phyloP scores from a whole-genome alignment of 768 basidiomycete species.

The Holtermanniella nyarrowii region DNA sequence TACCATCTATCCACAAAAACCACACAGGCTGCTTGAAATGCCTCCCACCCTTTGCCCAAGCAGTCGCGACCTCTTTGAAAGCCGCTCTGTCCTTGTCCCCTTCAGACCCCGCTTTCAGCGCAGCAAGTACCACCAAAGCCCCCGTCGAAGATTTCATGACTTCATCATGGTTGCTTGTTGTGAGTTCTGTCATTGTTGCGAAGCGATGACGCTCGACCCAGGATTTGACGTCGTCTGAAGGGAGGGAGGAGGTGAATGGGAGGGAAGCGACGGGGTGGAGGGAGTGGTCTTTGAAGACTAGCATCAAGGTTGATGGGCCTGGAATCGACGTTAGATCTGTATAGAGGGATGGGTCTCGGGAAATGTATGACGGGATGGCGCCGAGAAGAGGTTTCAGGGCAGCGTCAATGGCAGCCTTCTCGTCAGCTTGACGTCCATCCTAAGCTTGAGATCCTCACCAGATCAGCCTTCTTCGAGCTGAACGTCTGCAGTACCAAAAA shows the following conservation, averaged over 20 bases:
- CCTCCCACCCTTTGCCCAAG: constrained; percentile 51
- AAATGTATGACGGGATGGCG: constrained; percentile 47
- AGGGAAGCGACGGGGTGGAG: constrained; percentile 47
- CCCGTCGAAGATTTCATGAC: constrained; percentile 71
- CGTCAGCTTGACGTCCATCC: constrained; percentile 15
- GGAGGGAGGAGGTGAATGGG: constrained; percentile 25
- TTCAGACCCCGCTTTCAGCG: constrained; percentile 31
- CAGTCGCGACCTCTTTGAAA: constrained; percentile 49
- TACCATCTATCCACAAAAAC: constrained; percentile 82
- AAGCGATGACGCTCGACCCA: constrained; percentile 66
- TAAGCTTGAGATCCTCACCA: constrained; percentile 37
- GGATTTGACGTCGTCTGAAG: constrained; percentile 41
- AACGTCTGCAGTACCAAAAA: constrained; percentile 53
- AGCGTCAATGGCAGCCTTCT: constrained; percentile 50
- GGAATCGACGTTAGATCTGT: constrained; percentile 29
- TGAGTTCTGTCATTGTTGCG: constrained; percentile 63
- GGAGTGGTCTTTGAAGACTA: constrained; percentile 56
- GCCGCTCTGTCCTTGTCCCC: constrained; percentile 46
- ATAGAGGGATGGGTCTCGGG: constrained; percentile 42
- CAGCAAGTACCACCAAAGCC: constrained; percentile 67
- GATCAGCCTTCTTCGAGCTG: constrained; percentile 31
- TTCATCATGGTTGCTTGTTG: constrained; percentile 64
- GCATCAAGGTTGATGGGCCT: constrained; percentile 42
- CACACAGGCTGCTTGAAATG: constrained; percentile 47
- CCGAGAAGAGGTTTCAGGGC: constrained; percentile 50